Percentiles rank a stretch among this genome's conserved stretches.
These are phyloP conservation scores for Ramaria sp. DNA, from an alignment of 768 basidiomycete genomes.

Conservation along the genomic window DNA sequence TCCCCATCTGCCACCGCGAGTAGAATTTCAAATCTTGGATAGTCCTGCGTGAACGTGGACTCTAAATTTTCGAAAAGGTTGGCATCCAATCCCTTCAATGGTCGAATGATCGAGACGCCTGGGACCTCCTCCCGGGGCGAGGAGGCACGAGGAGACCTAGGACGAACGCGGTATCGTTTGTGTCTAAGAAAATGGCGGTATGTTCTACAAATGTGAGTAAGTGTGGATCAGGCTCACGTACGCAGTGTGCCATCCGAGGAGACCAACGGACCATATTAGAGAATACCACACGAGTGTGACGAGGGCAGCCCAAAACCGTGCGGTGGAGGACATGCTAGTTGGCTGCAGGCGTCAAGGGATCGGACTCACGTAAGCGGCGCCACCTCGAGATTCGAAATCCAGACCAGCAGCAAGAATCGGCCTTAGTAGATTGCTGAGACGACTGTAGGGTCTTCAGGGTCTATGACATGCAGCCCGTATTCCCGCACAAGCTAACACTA, in stretches of 20 bases:
- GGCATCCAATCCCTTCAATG: slow-evolving; percentile 88
- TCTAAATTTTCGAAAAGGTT: slow-evolving; percentile 96
- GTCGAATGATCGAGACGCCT: slow-evolving; percentile 89
- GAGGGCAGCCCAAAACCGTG: neutral
- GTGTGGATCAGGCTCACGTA: neutral
- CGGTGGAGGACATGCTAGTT: slow-evolving; percentile 1
- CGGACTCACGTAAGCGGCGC: neutral
- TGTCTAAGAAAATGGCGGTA: slow-evolving; percentile 1
- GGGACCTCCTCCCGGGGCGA: slow-evolving; percentile 42
- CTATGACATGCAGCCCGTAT: neutral
- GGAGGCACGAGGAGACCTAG: slow-evolving; percentile 49
- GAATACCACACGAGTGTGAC: neutral
- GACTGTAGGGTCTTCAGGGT: neutral
- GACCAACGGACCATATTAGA: slow-evolving; percentile 4
- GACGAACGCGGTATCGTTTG: slow-evolving; percentile 59
- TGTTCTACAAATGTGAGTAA: neutral
- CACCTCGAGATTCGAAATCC: neutral
- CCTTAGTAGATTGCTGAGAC: neutral
- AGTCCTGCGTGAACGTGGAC: slow-evolving; percentile 85
- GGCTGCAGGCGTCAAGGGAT: neutral
- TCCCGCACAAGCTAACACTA: neutral
- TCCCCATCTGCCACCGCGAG: slow-evolving; percentile 82
- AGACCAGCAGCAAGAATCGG: neutral
- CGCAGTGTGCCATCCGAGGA: slow-evolving; percentile 8
- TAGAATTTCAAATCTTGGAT: slow-evolving; percentile 84